Evolutionary conservation across 2,329 filamentous ascomycete genomes (phyloP), one percentile per base, ranked within the genome.

Genomic region (Sarocladium brachiariae): DNA sequence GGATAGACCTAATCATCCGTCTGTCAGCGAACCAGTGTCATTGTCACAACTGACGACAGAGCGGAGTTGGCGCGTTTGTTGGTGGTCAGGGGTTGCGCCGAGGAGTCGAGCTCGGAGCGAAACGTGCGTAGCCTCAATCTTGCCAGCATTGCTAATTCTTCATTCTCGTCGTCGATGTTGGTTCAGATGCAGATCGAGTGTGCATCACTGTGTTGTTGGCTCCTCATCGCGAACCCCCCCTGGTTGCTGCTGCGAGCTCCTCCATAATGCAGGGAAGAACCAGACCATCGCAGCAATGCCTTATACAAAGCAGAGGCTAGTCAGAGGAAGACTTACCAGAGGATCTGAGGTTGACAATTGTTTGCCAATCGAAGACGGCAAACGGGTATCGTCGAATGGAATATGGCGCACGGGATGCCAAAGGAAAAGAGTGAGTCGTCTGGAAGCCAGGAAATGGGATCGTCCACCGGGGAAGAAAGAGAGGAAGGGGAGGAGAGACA

Each of bases 361-460:
- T 23, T 43, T 47, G 43, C 24, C 43, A 47, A 33, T 47, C 27
- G 43, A 47, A 33, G 43, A 18, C 25, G 43, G 43, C 27, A 33
- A 47, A 47, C 39, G 27, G n/a, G 43, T 47, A 47, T 47, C 27
- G 43, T 47, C 43, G 25, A 18, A n/a, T 33, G 43, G 25, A 33
- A 47, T 31, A n/a, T 33, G 43, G 11, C 53, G 49, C 23, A 38
- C 38, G 30, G 23, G 39, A 38, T 30, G 48, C 33, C 47, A 31
- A 53, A 41, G 34, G 41, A 47, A 24, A 50, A 19, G 27, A 43
- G 35, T 38, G 51, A 23, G 52, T n/a, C 43, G 43, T 47, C 24
- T 47, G 43, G 39, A 33, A 21, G 43, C 41, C 50, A 25, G 33
- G 45, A 45, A 45, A 49, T 48, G 41, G 43, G 43, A 47, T 47